Percentiles rank a stretch among this genome's conserved stretches.
Conservation (phyloP, 2,329 filamentous ascomycete genomes). For the Alternaria consortialis region DNA sequence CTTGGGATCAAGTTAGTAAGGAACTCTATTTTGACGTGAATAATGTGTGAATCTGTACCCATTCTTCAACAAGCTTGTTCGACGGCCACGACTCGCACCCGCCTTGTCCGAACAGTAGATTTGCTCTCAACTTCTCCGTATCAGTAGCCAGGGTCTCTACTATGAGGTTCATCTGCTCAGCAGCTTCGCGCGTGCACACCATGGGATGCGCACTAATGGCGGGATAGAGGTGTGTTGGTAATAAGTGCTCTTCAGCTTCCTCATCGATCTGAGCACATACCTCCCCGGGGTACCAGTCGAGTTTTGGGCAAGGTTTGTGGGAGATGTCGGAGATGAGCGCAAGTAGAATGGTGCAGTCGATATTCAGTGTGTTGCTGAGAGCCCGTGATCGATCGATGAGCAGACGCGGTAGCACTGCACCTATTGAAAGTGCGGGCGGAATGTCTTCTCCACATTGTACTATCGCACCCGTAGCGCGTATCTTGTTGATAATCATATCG, state of each 20-base stretch:
- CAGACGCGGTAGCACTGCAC: constrained; percentile 42
- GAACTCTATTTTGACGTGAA: too few relatives aligned
- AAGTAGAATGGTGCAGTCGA: constrained; percentile 75
- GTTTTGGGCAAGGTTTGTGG: constrained; percentile 60
- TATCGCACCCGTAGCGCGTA: constrained; percentile 60
- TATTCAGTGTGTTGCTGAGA: constrained; percentile 61
- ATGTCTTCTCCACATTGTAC: constrained; percentile 44
- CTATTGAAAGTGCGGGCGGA: constrained; percentile 33
- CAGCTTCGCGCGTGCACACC: constrained; percentile 73
- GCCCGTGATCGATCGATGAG: constrained; percentile 50
- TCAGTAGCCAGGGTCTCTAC: constrained; percentile 52
- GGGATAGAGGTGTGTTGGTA: constrained; percentile 70
- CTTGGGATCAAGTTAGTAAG: constrained; percentile 13
- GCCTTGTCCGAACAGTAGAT: constrained; percentile 64
- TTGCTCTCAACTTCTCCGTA: constrained; percentile 62
- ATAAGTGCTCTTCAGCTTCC: constrained; percentile 68
- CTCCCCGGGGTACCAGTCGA: constrained; percentile 65
- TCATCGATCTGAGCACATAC: constrained; percentile 71
- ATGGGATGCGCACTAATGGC: constrained; percentile 65
- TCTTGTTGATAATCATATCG: constrained; percentile 64
- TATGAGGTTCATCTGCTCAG: constrained; percentile 65
- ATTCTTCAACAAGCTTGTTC: constrained; percentile 30
- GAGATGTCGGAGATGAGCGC: constrained; percentile 78
- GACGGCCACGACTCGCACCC: constrained; percentile 18
- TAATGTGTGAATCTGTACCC: constrained; percentile 18